These are phyloP conservation scores for Colletotrichum orchidophilum DNA, from an alignment of 2,329 filamentous ascomycete species.

Conservation along the genomic window DNA sequence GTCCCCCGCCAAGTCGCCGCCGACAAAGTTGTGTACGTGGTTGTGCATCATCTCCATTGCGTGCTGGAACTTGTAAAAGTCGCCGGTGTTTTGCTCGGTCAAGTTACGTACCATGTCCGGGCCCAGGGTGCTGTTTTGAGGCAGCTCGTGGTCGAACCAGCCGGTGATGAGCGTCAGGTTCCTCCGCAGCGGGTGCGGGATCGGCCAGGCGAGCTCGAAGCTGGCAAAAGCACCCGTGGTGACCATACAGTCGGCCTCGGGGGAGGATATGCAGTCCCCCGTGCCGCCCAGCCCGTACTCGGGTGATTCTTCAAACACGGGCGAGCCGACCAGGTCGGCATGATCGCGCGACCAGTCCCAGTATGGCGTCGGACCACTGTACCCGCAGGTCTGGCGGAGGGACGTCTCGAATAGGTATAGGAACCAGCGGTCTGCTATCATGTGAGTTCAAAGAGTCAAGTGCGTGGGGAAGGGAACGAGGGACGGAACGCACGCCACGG, in stretches of 20 bases:
- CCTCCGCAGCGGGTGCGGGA: background rate
- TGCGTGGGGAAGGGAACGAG: background rate
- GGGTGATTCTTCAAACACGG: slow-evolving; percentile 9
- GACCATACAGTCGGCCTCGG: background rate
- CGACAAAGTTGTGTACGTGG: background rate
- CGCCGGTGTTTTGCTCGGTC: background rate
- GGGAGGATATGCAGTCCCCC: background rate
- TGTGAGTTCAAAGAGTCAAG: background rate
- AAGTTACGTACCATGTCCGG: background rate
- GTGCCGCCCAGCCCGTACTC: background rate
- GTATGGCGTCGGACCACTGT: slow-evolving; percentile 8
- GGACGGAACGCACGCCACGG: background rate
- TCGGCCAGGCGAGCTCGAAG: background rate
- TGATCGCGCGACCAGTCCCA: slow-evolving; percentile 20
- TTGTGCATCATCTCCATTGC: background rate
- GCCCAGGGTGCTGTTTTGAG: background rate
- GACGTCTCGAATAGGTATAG: background rate
- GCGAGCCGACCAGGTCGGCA: slow-evolving; percentile 1
- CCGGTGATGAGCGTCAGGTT: background rate
- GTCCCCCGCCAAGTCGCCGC: background rate
- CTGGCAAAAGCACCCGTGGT: background rate
- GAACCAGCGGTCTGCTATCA: background rate
- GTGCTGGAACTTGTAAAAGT: background rate
- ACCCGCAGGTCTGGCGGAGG: slow-evolving; percentile 1
- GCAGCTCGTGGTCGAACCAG: background rate